Base-by-base conservation (phyloP, 306 rosid species). In the Cucurbita ficifolia region DNA sequence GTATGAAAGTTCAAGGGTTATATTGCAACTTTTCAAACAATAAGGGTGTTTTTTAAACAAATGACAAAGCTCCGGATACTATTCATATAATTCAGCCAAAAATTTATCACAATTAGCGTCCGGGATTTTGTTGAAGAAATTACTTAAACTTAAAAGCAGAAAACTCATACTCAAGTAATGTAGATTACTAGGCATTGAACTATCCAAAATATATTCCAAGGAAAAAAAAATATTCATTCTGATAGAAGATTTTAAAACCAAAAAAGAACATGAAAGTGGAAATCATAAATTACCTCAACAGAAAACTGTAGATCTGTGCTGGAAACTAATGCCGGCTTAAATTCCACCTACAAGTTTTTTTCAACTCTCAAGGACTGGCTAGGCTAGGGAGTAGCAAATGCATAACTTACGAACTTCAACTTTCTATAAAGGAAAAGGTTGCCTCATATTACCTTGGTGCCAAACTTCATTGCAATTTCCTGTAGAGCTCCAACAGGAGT, bases 391-490 rank as follows among this genome's bases (percentile, higher is more conserved):
- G 51, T 16, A 52, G 18, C 21, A 4, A 33, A 18, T n/a, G 72
- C 38, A 61, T 62, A 38, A 51, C 10, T 17, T 11, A 8, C 10
- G 1, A 60, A 7, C 19, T 8, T 33, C 54, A 10, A 21, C 29
- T 8, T 29, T 61, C 22, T 72, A 51, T 76, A n/a, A 71, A 60
- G 74, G 39, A 48, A 60, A 76, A 52, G 57, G 49, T 64, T 9
- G 52, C 76, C 57, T 63, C 52, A 51, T 70, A 79, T 76, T 82
- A 91, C 99, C 92, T 85, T 95, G 79, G 97, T 79, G 84, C 96
- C 96, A 85, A 96, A 91, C 81, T 91, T 91, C 86, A 82, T 74
- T 63, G 97, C 99, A 82, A 95, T 91, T 67, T 89, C 97, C 70
- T 84, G 96, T 57, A 95, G 81, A 56, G 79, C 96, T 77, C 77